Conservation (phyloP, 257 asterid species). For the Nicotiana obtusifolia region DNA sequence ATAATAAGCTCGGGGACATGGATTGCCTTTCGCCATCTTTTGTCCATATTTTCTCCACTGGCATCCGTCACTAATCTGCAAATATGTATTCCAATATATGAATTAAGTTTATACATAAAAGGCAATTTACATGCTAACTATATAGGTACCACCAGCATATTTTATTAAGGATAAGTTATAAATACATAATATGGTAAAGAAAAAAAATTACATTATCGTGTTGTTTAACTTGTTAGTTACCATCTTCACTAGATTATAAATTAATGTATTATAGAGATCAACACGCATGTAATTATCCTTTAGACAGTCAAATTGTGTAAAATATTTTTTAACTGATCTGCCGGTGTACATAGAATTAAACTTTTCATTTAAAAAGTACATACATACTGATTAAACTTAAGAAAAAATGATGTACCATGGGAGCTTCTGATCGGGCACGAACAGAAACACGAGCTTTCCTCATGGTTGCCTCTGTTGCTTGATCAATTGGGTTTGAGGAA, state of each 20-base stretch:
- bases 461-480: constrained; percentile 68
- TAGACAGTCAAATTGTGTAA: no score
- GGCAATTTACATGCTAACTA: neutral
- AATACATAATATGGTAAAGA: no score
- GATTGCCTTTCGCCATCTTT: constrained; percentile 95
- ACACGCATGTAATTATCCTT: no score
- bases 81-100: neutral
- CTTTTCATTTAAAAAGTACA: no score
- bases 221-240: no score
- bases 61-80: constrained; percentile 89
- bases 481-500: constrained; percentile 31
- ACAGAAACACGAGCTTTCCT: constrained; percentile 92
- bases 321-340: neutral
- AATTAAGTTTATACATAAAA: no score
- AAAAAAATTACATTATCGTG: no score
- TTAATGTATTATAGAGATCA: no score
- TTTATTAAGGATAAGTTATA: no score
- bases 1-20: constrained; percentile 90
- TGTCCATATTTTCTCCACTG: constrained; percentile 99
- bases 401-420: constrained; percentile 22
- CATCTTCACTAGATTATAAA: no score
- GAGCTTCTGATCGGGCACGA: constrained; percentile 95
- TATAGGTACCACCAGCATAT: neutral
- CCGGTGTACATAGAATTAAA: neutral
- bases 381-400: neutral